Evolutionary conservation across 768 basidiomycete species (phyloP).

Genomic region (Trametes villosa): DNA sequence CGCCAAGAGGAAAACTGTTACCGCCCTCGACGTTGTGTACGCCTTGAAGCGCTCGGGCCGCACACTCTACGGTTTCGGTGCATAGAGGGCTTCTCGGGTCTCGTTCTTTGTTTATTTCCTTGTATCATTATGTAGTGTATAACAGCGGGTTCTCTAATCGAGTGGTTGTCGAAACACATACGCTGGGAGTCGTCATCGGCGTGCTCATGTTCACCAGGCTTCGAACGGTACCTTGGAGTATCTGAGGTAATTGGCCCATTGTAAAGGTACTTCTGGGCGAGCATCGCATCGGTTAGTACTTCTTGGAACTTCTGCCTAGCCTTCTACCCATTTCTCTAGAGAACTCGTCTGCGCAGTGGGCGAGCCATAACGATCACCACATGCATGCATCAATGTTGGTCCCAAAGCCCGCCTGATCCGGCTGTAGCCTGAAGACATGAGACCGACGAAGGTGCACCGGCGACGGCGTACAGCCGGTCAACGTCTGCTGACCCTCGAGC

Average conservation of each 20-base stretch:
- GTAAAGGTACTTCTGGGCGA: too few species aligned
- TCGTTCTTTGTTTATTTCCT: not conserved
- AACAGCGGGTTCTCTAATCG: not conserved
- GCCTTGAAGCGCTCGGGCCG: constrained; percentile 52
- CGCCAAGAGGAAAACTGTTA: constrained; percentile 57
- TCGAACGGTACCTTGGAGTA: too few species aligned
- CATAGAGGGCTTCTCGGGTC: constrained; percentile 26
- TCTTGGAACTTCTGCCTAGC: too few species aligned
- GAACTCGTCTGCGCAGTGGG: too few species aligned
- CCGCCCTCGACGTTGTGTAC: constrained; percentile 54
- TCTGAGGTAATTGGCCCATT: too few species aligned
- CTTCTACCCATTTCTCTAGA: too few species aligned
- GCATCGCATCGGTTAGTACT: too few species aligned
- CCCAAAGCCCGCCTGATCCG: not conserved
- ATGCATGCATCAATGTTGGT: not conserved
- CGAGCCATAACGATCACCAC: not conserved
- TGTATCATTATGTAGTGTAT: not conserved
- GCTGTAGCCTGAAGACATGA: not conserved
- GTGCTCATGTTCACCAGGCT: too few species aligned
- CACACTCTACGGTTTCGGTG: constrained; percentile 62
- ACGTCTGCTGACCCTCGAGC: not conserved
- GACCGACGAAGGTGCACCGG: not conserved
- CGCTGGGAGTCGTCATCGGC: too few species aligned
- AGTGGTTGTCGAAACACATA: too few species aligned
- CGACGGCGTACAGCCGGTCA: not conserved